A percentile compares a stretch with the other conserved stretches of the same genome.
These are phyloP conservation scores for Ceratocystis variospora DNA, from an alignment of 2,329 filamentous ascomycete genomes.

Conservation along the genomic window DNA sequence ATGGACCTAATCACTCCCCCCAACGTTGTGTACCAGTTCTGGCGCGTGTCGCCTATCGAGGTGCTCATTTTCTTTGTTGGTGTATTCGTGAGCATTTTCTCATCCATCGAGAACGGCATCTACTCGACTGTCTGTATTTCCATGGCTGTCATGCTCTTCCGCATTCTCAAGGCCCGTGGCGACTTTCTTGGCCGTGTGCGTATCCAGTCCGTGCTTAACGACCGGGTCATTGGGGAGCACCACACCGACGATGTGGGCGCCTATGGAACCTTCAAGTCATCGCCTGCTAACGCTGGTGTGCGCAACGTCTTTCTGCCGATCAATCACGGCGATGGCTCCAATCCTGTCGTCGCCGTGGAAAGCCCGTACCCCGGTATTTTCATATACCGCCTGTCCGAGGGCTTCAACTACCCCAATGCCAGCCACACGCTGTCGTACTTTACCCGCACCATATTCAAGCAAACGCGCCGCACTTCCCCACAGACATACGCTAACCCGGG, in stretches of 20 bases:
- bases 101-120: slow-evolving; percentile 70
- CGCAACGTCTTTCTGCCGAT: slow-evolving; percentile 81
- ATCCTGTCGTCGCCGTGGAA: slow-evolving; percentile 66
- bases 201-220: slow-evolving; percentile 70
- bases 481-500: slow-evolving; percentile 50
- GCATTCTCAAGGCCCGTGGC: slow-evolving; percentile 63
- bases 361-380: slow-evolving; percentile 83
- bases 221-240: slow-evolving; percentile 55
- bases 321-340: slow-evolving; percentile 77
- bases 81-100: slow-evolving; percentile 71
- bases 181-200: slow-evolving; percentile 66
- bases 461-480: slow-evolving; percentile 64
- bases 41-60: slow-evolving; percentile 70
- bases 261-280: slow-evolving; percentile 43
- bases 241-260: slow-evolving; percentile 33
- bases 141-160: slow-evolving; percentile 58
- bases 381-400: slow-evolving; percentile 88
- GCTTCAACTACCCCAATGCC: slow-evolving; percentile 92
- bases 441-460: slow-evolving; percentile 49
- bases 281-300: slow-evolving; percentile 26
- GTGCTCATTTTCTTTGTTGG: slow-evolving; percentile 75
- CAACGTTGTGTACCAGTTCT: slow-evolving; percentile 75
- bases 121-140: slow-evolving; percentile 66
- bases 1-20: slow-evolving; percentile 74
- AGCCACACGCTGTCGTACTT: slow-evolving; percentile 77